Percentiles rank a stretch among this genome's conserved stretches.
phyloP scores from a whole-genome alignment of 2,329 filamentous ascomycete genomes.

The Arachnomyces sp. region DNA sequence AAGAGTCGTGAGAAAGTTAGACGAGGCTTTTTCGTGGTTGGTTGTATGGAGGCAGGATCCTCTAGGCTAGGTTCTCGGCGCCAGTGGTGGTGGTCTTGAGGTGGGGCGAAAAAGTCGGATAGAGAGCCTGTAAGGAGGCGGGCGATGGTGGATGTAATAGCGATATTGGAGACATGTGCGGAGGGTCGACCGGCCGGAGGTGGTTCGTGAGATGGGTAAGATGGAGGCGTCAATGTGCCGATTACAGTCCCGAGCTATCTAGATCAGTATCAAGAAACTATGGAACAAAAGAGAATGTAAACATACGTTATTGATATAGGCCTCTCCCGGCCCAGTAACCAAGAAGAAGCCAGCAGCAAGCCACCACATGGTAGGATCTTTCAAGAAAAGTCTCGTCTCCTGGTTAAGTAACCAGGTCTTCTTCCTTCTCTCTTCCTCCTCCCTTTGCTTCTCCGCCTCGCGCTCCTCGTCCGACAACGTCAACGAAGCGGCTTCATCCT shows the following conservation, averaged over 20 bases:
- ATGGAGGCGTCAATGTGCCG: slow-evolving; percentile 66
- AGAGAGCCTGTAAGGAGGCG: slow-evolving; percentile 83
- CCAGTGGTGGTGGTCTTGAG: slow-evolving; percentile 52
- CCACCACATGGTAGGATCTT: slow-evolving; percentile 92
- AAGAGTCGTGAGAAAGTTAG: slow-evolving; percentile 67
- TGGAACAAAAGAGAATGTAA: neutral
- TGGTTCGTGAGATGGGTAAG: slow-evolving; percentile 42
- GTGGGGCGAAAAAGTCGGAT: slow-evolving; percentile 75
- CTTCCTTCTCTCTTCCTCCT: slow-evolving; percentile 57
- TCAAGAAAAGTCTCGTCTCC: slow-evolving; percentile 76
- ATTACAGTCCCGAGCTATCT: slow-evolving; percentile 73
- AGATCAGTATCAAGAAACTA: slow-evolving; percentile 3
- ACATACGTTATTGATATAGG: slow-evolving; percentile 82
- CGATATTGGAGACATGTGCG: slow-evolving; percentile 89
- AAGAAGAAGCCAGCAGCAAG: slow-evolving; percentile 87
- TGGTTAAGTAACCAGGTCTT: slow-evolving; percentile 89
- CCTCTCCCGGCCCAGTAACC: slow-evolving; percentile 89
- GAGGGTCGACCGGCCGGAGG: slow-evolving; percentile 55
- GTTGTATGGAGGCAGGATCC: slow-evolving; percentile 33
- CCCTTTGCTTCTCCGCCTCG: slow-evolving; percentile 39
- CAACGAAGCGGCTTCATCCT: slow-evolving; percentile 27
- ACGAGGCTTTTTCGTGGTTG: slow-evolving; percentile 17
- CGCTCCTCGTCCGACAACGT: slow-evolving; percentile 35
- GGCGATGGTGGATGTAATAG: slow-evolving; percentile 80
- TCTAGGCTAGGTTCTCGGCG: slow-evolving; percentile 34